These are phyloP conservation scores for Podosphaera fusca DNA, from an alignment of 2,329 filamentous ascomycete genomes.

Conservation along the genomic window DNA sequence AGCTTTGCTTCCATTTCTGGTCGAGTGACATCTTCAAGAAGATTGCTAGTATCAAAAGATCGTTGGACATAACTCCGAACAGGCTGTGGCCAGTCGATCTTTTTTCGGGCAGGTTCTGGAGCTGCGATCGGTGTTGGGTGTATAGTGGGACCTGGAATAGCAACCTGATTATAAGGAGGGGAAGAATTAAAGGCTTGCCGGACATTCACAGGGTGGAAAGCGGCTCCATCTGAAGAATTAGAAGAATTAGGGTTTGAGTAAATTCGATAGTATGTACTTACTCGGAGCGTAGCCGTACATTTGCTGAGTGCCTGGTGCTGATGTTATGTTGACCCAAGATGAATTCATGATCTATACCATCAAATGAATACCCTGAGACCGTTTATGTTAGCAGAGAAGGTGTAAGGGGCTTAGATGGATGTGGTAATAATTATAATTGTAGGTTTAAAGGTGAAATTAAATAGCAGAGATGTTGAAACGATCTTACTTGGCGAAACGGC, in stretches of 20 bases:
- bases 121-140: not conserved
- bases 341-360: conserved; percentile 14
- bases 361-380: conserved; percentile 1
- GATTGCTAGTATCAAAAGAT: conserved; percentile 57
- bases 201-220: conserved; percentile 23
- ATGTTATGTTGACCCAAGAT: conserved; percentile 16
- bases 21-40: conserved; percentile 35
- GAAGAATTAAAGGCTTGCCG: conserved; percentile 18
- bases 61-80: conserved; percentile 76
- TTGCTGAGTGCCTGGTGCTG: conserved; percentile 19
- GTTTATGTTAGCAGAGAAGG: too few relatives aligned
- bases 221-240: conserved; percentile 14
- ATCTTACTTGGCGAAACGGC: too few relatives aligned
- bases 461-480: not conserved
- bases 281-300: conserved; percentile 13
- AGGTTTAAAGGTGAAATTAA: not conserved
- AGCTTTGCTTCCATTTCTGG: conserved; percentile 64
- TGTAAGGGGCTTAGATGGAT: too few relatives aligned
- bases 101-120: conserved; percentile 14
- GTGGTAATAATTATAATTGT: too few relatives aligned
- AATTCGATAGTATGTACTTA: conserved; percentile 6
- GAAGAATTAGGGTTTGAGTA: not conserved
- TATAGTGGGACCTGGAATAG: conserved; percentile 17
- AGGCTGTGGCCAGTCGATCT: conserved; percentile 58
- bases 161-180: conserved; percentile 16